Conservation (phyloP, 768 basidiomycete species). For the Strobilomyces confusus region DNA sequence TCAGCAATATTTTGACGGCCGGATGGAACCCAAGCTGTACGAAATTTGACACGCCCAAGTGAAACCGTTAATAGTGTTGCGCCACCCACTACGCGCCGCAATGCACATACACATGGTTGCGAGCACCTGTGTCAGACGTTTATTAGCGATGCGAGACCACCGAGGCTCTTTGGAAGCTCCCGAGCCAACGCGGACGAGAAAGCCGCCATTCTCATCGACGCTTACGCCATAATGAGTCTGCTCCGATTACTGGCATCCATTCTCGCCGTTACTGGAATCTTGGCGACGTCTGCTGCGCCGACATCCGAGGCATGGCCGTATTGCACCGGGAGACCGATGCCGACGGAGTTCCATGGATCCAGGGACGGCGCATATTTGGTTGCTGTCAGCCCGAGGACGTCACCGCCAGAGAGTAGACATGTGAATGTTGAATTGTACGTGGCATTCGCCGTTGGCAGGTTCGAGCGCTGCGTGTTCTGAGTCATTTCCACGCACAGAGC, state of each 20-base stretch:
- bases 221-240: slow-evolving; percentile 4
- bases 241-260: background rate
- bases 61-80: background rate
- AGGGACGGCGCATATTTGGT: slow-evolving; percentile 10
- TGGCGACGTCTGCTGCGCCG: slow-evolving; percentile 12
- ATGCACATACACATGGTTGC: slow-evolving; percentile 14
- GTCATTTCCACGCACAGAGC: slow-evolving; percentile 2
- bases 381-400: background rate
- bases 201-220: background rate
- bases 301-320: slow-evolving; percentile 1
- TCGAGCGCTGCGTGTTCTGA: slow-evolving; percentile 1
- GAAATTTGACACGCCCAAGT: background rate
- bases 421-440: slow-evolving; percentile 9
- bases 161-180: background rate
- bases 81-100: background rate
- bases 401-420: slow-evolving; percentile 4
- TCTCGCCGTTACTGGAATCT: slow-evolving; percentile 3
- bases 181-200: background rate
- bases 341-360: slow-evolving; percentile 12
- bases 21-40: slow-evolving; percentile 10
- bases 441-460: background rate
- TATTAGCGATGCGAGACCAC: slow-evolving; percentile 1
- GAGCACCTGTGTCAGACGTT: slow-evolving; percentile 5
- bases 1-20: background rate
- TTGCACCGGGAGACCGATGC: background rate